phyloP scores from a whole-genome alignment of 805 yeast species.

The Candida maris region DNA sequence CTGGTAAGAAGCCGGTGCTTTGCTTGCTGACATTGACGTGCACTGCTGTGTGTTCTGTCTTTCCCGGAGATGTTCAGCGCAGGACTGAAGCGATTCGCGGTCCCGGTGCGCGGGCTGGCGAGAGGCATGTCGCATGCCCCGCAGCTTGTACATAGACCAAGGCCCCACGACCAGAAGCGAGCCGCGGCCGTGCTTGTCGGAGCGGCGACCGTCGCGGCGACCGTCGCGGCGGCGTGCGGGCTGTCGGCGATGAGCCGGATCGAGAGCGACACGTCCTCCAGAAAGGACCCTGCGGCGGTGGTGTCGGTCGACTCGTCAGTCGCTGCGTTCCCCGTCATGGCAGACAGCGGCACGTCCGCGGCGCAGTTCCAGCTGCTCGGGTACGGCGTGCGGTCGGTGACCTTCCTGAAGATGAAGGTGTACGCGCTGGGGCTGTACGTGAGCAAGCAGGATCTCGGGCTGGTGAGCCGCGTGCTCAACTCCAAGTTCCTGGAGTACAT shows the following conservation, averaged over 20 bases:
- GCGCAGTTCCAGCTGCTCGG: constrained; percentile 59
- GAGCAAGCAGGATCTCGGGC: constrained; percentile 51
- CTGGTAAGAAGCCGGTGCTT: no score
- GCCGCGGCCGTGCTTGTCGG: no score
- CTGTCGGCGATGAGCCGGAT: constrained; percentile 2
- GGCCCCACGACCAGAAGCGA: no score
- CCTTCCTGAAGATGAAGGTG: constrained; percentile 77
- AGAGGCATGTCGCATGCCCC: no score
- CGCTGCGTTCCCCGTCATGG: constrained; percentile 26
- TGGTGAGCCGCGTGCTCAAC: constrained; percentile 39
- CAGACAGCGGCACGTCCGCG: constrained; percentile 15
- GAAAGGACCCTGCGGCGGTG: constrained; percentile 7
- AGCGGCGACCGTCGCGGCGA: no score
- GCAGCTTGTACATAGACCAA: no score
- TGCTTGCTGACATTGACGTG: no score
- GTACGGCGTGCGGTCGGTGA: constrained; percentile 77
- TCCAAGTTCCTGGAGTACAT: constrained; percentile 38
- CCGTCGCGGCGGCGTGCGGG: no score
- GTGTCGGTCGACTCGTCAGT: constrained; percentile 27
- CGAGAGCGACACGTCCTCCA: constrained; percentile 11
- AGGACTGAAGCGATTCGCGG: no score
- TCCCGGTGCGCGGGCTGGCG: no score
- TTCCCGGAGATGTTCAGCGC: no score
- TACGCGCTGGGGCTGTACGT: constrained; percentile 84
- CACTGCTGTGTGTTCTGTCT: no score